These are phyloP conservation scores for Amylostereum chailletii DNA, from an alignment of 1,284 basidiomycete genomes.

Conservation along the genomic window DNA sequence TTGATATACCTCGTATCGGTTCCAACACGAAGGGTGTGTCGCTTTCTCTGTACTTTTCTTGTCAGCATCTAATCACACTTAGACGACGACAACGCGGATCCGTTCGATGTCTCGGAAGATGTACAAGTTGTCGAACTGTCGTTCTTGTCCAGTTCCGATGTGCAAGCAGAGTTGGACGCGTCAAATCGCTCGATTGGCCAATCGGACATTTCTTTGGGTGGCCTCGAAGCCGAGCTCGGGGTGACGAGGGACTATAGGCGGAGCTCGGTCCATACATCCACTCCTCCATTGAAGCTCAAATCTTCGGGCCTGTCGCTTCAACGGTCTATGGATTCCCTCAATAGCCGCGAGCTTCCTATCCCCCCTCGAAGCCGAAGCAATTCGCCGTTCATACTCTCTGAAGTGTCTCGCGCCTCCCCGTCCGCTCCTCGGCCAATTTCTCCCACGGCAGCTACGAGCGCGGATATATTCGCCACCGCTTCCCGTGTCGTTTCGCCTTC, in stretches of 20 bases:
- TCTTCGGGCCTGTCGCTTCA: slow-evolving; percentile 3
- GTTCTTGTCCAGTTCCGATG: slow-evolving; percentile 21
- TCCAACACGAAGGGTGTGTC: not conserved
- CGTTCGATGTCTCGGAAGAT: slow-evolving; percentile 23
- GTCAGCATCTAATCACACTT: slow-evolving; percentile 1
- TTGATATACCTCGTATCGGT: slow-evolving; percentile 14
- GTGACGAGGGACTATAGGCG: slow-evolving; percentile 1
- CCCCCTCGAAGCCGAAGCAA: slow-evolving; percentile 10
- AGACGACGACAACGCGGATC: slow-evolving; percentile 11
- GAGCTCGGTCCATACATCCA: slow-evolving; percentile 6
- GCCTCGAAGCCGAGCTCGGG: slow-evolving; percentile 19
- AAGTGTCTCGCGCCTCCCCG: slow-evolving; percentile 9
- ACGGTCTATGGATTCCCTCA: slow-evolving; percentile 5
- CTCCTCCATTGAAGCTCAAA: slow-evolving; percentile 8
- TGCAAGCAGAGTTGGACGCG: slow-evolving; percentile 19
- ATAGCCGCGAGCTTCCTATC: slow-evolving; percentile 7
- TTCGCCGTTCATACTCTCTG: slow-evolving; percentile 10
- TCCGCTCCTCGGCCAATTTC: slow-evolving; percentile 4
- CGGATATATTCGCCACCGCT: slow-evolving; percentile 5
- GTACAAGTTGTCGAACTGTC: slow-evolving; percentile 24
- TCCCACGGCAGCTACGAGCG: slow-evolving; percentile 5
- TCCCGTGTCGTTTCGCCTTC: slow-evolving; percentile 13
- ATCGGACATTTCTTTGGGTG: slow-evolving; percentile 19
- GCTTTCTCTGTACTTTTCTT: not conserved
- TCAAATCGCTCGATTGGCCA: slow-evolving; percentile 21